Evolutionary conservation across 768 basidiomycete species (phyloP), one percentile per base, ranked within the genome.

Genomic region (Termitomyces sp.): DNA sequence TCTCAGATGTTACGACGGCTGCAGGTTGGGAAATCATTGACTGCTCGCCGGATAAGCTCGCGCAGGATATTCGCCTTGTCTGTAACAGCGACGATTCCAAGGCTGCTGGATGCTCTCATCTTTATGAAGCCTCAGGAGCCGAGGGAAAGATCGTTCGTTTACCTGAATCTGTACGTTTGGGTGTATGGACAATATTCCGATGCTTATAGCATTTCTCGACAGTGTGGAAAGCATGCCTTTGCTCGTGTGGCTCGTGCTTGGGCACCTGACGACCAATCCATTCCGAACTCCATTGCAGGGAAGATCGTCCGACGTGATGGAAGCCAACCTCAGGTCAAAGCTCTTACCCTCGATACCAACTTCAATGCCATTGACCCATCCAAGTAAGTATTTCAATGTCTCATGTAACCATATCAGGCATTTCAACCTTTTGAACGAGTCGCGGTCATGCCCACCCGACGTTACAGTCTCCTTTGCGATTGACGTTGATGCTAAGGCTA

Each of bases 21-120:
- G 80, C 76, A 18, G 82, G 81, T 23, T 83, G 80, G 80, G 68
- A 72, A 27, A 79, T 82, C 39, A 59, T 81, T 20, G 72, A 68
- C 35, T 83, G 82, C 60, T 66, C 72, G 31, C 63, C 75, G 3
- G 69, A 74, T 53, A 57, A 65, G 0, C 54, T 72, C 11, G 60
- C 70, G 25, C 80, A 81, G 57, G 76, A 79, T 39, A 74, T 81
- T 46, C 76, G 79, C 9, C 70, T 80, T 18, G 78, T 80, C 3
- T 83, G 81, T 66, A 63, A 63, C 20, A 55, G 52, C 46, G 53
- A 62, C 18, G 65, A 69, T 43, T 54, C 63, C 31, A 58, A 57
- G 32, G 63, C 66, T 13, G 54, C 63, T 20, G 64, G 65, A 7
- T 81, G 79, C 61, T 64, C 64, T 25, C 77, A 77, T 53, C 64